phyloP scores from a whole-genome alignment of 139 green algal genomes.

The Chlamydomonas asymmetrica region DNA sequence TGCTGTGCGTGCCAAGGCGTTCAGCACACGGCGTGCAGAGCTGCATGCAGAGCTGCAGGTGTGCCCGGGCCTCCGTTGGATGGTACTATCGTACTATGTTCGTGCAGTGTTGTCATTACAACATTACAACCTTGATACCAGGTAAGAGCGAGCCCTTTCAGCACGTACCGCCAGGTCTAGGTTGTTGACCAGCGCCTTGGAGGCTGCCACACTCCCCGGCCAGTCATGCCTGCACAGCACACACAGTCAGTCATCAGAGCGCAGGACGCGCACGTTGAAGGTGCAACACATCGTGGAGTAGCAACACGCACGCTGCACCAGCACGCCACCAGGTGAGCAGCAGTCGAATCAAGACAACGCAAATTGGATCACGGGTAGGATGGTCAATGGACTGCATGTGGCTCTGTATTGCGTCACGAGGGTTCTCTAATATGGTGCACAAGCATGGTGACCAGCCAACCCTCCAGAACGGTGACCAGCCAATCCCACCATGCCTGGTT shows the following conservation, averaged over 20 bases:
- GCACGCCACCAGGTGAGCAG: too few relatives aligned
- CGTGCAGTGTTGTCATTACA: not conserved
- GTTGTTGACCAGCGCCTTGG: constrained; percentile 80
- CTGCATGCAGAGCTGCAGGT: too few relatives aligned
- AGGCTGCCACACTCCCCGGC: constrained; percentile 5
- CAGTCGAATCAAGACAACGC: too few relatives aligned
- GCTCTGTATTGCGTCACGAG: too few relatives aligned
- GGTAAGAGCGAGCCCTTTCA: not conserved
- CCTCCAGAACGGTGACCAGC: not conserved
- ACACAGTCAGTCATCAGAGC: too few relatives aligned
- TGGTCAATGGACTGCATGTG: too few relatives aligned
- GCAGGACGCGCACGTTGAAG: too few relatives aligned
- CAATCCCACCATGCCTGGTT: not conserved
- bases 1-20: too few relatives aligned
- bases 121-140: not conserved
- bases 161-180: constrained; percentile 72
- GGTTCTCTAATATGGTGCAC: not conserved
- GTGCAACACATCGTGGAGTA: not conserved
- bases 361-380: too few relatives aligned
- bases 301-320: too few relatives aligned
- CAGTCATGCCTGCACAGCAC: constrained; percentile 29
- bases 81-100: not conserved
- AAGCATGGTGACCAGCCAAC: not conserved
- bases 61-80: too few relatives aligned
- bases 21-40: too few relatives aligned